These are phyloP conservation scores for Dryas integrifolia DNA, from an alignment of 331 rosid species.

Conservation along the genomic window DNA sequence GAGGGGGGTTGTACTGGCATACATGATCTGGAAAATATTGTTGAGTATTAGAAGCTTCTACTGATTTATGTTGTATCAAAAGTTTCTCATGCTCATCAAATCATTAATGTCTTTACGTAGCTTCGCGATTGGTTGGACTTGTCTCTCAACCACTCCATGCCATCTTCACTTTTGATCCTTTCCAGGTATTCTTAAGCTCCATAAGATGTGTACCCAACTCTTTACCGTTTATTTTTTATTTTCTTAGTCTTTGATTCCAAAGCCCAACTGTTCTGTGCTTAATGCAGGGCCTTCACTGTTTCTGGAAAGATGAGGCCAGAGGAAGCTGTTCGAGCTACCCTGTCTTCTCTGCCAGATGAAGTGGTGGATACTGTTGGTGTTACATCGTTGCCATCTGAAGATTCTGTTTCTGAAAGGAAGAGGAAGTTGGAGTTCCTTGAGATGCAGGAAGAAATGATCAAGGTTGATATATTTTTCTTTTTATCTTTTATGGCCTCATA, in stretches of 20 bases:
- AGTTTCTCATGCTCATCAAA: slow-evolving; percentile 5
- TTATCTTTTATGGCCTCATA: not conserved
- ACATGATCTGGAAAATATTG: not conserved
- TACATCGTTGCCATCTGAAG: slow-evolving; percentile 85
- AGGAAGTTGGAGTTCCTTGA: slow-evolving; percentile 91
- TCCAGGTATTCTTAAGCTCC: slow-evolving; percentile 58
- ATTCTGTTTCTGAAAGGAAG: slow-evolving; percentile 85
- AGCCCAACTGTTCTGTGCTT: not conserved
- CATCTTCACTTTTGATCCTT: slow-evolving; percentile 96
- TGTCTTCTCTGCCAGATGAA: slow-evolving; percentile 95
- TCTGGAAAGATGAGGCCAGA: slow-evolving; percentile 81
- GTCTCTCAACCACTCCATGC: slow-evolving; percentile 87
- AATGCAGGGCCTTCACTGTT: slow-evolving; percentile 71
- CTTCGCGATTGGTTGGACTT: slow-evolving; percentile 96
- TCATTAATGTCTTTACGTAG: slow-evolving; percentile 43
- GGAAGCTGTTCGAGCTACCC: slow-evolving; percentile 88
- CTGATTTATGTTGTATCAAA: not conserved
- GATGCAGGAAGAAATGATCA: slow-evolving; percentile 91
- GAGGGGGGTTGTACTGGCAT: not conserved
- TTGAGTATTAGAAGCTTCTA: not conserved
- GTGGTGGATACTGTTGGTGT: slow-evolving; percentile 90
- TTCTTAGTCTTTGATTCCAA: not conserved
- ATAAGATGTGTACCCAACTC: not conserved
- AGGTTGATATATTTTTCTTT: slow-evolving; percentile 47
- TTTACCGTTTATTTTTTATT: not conserved